phyloP scores from a whole-genome alignment of 371 early-diverging fungal species.

The Mortierella sp. region DNA sequence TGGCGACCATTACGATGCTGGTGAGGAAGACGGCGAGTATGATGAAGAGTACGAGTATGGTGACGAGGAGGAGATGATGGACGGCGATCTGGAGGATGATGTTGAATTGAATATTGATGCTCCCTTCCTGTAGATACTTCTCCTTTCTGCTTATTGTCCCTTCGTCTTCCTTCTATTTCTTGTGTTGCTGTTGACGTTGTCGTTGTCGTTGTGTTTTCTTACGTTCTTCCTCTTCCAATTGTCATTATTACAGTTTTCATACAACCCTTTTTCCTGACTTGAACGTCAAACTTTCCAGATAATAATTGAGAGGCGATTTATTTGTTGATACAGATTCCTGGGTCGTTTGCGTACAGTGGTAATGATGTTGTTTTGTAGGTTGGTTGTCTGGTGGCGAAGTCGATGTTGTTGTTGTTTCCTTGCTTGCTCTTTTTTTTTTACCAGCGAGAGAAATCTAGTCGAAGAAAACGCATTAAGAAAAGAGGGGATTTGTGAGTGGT shows the following conservation, averaged over 20 bases:
- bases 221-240: too few relatives aligned
- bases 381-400: neutral
- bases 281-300: neutral
- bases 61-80: slow-evolving; percentile 22
- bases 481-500: neutral
- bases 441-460: slow-evolving; percentile 51
- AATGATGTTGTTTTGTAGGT: neutral
- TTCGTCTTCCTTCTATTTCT: neutral
- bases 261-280: neutral
- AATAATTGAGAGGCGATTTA: neutral
- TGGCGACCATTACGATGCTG: neutral
- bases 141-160: neutral
- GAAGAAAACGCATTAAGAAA: neutral
- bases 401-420: neutral
- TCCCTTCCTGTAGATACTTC: slow-evolving; percentile 30
- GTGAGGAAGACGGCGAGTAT: slow-evolving; percentile 6
- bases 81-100: slow-evolving; percentile 35
- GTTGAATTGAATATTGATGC: slow-evolving; percentile 46
- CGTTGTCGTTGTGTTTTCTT: neutral
- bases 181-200: neutral
- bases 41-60: slow-evolving; percentile 30
- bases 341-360: neutral
- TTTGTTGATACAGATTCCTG: slow-evolving; percentile 10
- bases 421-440: slow-evolving; percentile 1
- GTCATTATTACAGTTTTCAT: neutral